Conservation (phyloP, 148 eudicot species). For the Diospyros lotus region DNA sequence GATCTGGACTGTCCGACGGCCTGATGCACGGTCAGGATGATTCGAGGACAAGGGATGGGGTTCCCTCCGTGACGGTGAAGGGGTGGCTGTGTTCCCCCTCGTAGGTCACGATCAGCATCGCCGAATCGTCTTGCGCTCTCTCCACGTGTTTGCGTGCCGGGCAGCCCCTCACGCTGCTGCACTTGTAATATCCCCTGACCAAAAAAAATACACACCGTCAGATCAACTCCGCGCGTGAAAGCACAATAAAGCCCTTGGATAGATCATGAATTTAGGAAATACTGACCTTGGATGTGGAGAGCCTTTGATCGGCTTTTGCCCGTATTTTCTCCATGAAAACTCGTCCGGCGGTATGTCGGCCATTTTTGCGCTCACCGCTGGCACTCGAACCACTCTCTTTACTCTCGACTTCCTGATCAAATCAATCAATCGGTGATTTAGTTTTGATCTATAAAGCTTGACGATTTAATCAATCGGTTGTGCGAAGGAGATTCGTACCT, state of each 20-base stretch:
- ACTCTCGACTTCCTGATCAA: constrained; percentile 64
- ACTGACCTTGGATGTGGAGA: constrained; percentile 90
- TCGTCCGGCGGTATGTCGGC: constrained; percentile 97
- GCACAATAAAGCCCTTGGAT: neutral
- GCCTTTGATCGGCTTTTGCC: constrained; percentile 96
- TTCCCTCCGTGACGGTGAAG: constrained; percentile 38
- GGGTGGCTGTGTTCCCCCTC: constrained; percentile 95
- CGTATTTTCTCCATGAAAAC: constrained; percentile 95
- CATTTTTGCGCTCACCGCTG: constrained; percentile 77
- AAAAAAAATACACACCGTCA: neutral
- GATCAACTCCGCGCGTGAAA: neutral
- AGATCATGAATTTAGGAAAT: neutral
- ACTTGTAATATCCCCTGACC: constrained; percentile 87
- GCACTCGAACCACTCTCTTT: constrained; percentile 73
- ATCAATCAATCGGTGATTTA: constrained; percentile 9
- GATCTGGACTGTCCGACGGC: constrained; percentile 6
- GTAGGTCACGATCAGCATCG: constrained; percentile 80
- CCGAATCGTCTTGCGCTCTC: constrained; percentile 68
- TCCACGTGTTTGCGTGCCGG: constrained; percentile 95
- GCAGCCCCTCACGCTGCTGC: constrained; percentile 88
- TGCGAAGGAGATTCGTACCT: constrained; percentile 31
- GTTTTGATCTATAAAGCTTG: neutral
- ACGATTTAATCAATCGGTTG: neutral
- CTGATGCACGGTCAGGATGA: constrained; percentile 36
- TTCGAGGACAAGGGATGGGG: constrained; percentile 60